A percentile compares a stretch with the other conserved stretches of the same genome.
These are phyloP conservation scores for Daldinia caldariorum DNA, from an alignment of 495 filamentous ascomycete species.

Conservation along the genomic window DNA sequence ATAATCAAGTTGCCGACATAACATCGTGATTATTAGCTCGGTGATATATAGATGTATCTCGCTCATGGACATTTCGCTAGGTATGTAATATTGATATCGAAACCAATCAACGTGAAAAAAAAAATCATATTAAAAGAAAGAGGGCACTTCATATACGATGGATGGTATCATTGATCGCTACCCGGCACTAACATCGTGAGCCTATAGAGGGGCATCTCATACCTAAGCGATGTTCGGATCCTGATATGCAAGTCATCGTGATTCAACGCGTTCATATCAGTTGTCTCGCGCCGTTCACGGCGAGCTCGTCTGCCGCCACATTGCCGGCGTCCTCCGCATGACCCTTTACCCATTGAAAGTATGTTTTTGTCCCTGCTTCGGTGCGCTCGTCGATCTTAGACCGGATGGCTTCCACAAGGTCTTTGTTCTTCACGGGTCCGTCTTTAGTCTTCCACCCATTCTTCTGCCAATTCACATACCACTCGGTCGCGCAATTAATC, in stretches of 20 bases:
- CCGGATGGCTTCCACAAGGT: slow-evolving; percentile 79
- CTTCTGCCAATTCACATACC: slow-evolving; percentile 80
- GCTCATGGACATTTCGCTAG: neutral
- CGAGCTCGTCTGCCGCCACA: slow-evolving; percentile 80
- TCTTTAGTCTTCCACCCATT: slow-evolving; percentile 81
- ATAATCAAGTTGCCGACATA: slow-evolving; percentile 5
- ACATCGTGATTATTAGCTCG: slow-evolving; percentile 9
- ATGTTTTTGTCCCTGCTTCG: slow-evolving; percentile 65
- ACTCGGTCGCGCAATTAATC: slow-evolving; percentile 88
- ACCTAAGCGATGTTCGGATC: slow-evolving; percentile 2
- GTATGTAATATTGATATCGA: slow-evolving; percentile 8
- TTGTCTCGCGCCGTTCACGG: slow-evolving; percentile 64
- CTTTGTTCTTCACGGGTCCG: slow-evolving; percentile 83
- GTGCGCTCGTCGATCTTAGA: slow-evolving; percentile 76
- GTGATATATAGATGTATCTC: slow-evolving; percentile 4
- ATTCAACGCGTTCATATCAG: slow-evolving; percentile 10
- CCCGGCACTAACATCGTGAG: slow-evolving; percentile 25
- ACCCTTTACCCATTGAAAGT: slow-evolving; percentile 90
- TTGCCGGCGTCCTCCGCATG: slow-evolving; percentile 77
- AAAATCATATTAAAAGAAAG: slow-evolving; percentile 5
- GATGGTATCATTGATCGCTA: slow-evolving; percentile 37
- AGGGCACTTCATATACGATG: slow-evolving; percentile 10
- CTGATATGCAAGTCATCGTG: slow-evolving; percentile 9
- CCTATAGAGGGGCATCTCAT: slow-evolving; percentile 19
- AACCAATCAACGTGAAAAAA: slow-evolving; percentile 13